Base-by-base conservation (phyloP, 345 rosid species). In the Euphorbia lathyris region DNA sequence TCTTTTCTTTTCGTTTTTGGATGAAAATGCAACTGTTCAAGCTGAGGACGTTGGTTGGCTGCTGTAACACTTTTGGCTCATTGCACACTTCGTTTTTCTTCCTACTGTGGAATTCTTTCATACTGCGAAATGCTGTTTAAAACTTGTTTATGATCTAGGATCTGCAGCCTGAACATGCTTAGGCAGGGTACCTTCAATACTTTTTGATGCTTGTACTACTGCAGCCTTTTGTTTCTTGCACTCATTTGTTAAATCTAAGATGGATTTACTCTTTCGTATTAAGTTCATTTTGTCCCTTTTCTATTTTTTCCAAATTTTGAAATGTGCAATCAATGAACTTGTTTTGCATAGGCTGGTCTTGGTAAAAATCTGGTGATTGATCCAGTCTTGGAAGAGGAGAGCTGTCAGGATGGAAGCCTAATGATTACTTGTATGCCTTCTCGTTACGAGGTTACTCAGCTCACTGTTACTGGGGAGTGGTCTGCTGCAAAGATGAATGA, bases 381-480 rank as follows among this genome's bases (percentile, higher is more conserved):
- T 80, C 96, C 99, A 13, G 72, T 87, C 71, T 77, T 68, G 26
- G 96, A 90, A 78, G 97, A 95, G 82, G 99, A 90, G 86, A 81
- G 89, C 75, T 88, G 75, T 75, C 97, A 95, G 82, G 99, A 90
- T 60, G 96, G 94, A 74, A 87, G 94, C 83, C 52, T 92, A 45
- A 77, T 85, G 90, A 80, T 95, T 74, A 77, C 96, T 27, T 88
- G 84, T 71, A 87, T 95, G 99, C 97, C 98, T 65, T 92, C 97
- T 58, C 89, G 90, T 42, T 81, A 89, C 38, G 98, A 95, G 83
- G 84, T 90, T 74, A 87, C 98, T 26, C 99, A 95, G 81, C 85
- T 92, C 70, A 83, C 87, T 1, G 50, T 88, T 70, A 90, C 96
- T 0, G 98, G 97, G 72, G 93, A 90, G 78, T 92, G 96, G 99